Evolutionary conservation across 2,329 filamentous ascomycete genomes (phyloP), one percentile per base, ranked within the genome.

Genomic region (Zasmidium cellare): DNA sequence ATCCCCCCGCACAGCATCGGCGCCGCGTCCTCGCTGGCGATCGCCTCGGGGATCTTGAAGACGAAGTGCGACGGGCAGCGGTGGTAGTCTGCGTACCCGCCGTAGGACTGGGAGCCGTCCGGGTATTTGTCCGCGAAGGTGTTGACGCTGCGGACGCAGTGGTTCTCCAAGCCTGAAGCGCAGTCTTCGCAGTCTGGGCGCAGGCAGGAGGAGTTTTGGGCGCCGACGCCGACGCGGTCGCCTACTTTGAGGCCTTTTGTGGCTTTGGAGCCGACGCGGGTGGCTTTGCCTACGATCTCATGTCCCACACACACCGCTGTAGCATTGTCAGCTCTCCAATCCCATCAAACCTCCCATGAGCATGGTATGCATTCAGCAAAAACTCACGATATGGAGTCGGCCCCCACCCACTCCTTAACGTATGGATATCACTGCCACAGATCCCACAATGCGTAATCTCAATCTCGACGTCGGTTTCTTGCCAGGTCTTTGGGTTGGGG

Each of bases 1-100:
- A 93, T 81, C 1, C 91, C 90, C 1, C 86, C 90, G 69, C 90
- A 93, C 24, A 93, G 80, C 78, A 94, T 85, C 1, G 90, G 89
- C 1, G 89, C 83, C 1, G 82, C 84, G 57, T 80, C 76, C 9
- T 77, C 79, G 25, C 75, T 79, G 1, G 73, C 66, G 24, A 87
- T 61, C 0, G 60, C 69, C 14, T 80, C 77, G 0, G 84, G 84
- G 57, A 87, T 85, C 67, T 76, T 79, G 66, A 85, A 75, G 0
- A 80, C 80, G 63, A 90, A 92, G 64, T 84, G 81, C 3, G 53
- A 59, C 9, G 65, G 63, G 11, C 61, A 60, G 19, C 86, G 79
- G 68, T 80, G 80, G 59, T 82, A 79, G 52, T 79, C 74, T 6
- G 82, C 82, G 63, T 84, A 86, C 0, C 78, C 89, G 2, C 90